Evolutionary conservation across 2,329 filamentous ascomycete species (phyloP), one percentile per base, ranked within the genome.

Genomic region (Claviceps sp.): DNA sequence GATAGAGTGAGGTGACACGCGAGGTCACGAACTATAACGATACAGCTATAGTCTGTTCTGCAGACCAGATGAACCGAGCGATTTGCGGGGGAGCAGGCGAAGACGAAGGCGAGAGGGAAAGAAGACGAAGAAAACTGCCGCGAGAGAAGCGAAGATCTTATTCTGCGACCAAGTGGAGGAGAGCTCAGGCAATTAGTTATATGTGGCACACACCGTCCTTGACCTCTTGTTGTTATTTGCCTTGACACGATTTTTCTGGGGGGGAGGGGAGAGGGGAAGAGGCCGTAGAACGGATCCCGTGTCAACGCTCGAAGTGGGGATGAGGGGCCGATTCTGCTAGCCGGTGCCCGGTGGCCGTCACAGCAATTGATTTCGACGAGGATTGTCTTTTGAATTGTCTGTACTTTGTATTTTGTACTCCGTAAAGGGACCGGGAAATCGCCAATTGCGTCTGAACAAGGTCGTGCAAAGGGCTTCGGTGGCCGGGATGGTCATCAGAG

Each of bases 171-270:
- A 37, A 37, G 45, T 45, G 43, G 43, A 30, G 43, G 41, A 43
- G 24, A 26, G 52, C 42, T 51, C 34, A 30, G 50, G 22, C 47
- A 20, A 20, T 43, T 47, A 53, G 30, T 43, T 47, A 53, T 47
- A 53, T 42, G 48, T 50, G 48, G 51, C 43, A 46, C 49, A 18
- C 26, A 26, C 36, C 36, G 13, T 42, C 36, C 26, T 37, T 34
- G 18, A 4, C 34, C 14, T 30, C 16, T 30, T 30, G 4, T 11
- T 24, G 9, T 18, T 48, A 11, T 38, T 48, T 48, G 18, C 44
- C 44, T 46, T 13, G 44, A 34, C 44, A 46, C 44, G 16, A 46
- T 24, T 30, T 26, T 46, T 46, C 44, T 7, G 26, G 49, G 20
- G 20, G 49, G 37, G 36, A 18, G 22, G 30, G 36, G 18, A n/a